phyloP scores from a whole-genome alignment of 345 rosid genomes.

The Lumnitzera racemosa region DNA sequence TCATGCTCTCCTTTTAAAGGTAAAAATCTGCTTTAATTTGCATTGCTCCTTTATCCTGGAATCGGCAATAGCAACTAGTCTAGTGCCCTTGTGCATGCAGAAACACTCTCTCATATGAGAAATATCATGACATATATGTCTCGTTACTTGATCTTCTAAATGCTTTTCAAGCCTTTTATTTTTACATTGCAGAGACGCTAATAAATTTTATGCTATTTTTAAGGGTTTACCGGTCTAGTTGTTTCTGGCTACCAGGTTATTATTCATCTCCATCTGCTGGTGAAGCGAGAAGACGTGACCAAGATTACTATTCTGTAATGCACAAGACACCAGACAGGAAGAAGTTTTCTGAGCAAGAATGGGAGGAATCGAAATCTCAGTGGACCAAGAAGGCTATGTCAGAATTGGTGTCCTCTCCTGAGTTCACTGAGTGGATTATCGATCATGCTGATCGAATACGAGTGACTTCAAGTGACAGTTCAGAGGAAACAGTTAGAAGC shows the following conservation, averaged over 20 bases:
- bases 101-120: too few species aligned
- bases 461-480: slow-evolving; percentile 42
- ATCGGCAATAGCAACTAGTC: too few species aligned
- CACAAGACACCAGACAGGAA: slow-evolving; percentile 49
- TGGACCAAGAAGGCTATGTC: slow-evolving; percentile 63
- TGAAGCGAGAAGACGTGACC: slow-evolving; percentile 10
- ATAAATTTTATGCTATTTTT: not conserved
- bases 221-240: not conserved
- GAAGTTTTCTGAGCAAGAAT: slow-evolving; percentile 59
- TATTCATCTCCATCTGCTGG: slow-evolving; percentile 20
- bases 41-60: too few species aligned
- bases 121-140: too few species aligned
- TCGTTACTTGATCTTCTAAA: too few species aligned
- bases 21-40: slow-evolving; percentile 2
- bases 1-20: slow-evolving; percentile 60
- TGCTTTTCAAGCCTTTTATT: too few species aligned
- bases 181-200: not conserved
- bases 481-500: slow-evolving; percentile 52
- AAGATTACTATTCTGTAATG: slow-evolving; percentile 59
- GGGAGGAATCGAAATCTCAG: slow-evolving; percentile 66
- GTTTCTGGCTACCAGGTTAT: slow-evolving; percentile 20
- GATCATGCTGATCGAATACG: slow-evolving; percentile 64
- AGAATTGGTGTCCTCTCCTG: slow-evolving; percentile 63
- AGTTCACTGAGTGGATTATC: slow-evolving; percentile 63
- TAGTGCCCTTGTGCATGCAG: too few species aligned